Percentiles rank a stretch among this genome's conserved stretches.
Conservation (phyloP, 75 land plant species). For the Pseudotsuga menziesii region DNA sequence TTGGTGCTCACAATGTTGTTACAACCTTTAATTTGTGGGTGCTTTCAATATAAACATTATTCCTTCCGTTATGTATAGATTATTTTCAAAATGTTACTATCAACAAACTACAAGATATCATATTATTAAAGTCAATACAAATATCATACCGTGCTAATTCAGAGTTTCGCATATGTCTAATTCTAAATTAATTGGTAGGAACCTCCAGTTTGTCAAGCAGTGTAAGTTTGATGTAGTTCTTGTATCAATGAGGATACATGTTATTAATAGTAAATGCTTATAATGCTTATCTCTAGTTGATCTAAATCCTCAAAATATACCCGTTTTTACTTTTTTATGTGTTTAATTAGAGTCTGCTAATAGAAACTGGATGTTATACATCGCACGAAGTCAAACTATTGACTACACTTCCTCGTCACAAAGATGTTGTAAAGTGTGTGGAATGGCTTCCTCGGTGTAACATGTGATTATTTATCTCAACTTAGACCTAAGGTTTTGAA, state of each 20-base stretch:
- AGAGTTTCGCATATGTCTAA: not conserved
- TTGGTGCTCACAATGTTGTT: conserved; percentile 86
- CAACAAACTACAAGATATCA: not conserved
- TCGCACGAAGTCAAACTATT: conserved; percentile 67
- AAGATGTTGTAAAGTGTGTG: conserved; percentile 84
- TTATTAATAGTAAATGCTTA: not conserved
- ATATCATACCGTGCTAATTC: not conserved
- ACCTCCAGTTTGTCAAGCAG: not conserved
- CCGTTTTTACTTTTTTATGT: not conserved
- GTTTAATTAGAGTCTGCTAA: conserved; percentile 1
- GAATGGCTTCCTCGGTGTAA: conserved; percentile 70
- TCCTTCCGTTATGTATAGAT: not conserved
- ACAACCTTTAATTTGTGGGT: conserved; percentile 89
- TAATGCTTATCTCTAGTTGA: not conserved
- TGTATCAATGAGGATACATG: not conserved
- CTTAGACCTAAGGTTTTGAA: not conserved
- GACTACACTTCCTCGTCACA: conserved; percentile 90
- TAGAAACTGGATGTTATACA: not conserved
- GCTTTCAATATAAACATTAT: not conserved
- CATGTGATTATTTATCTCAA: conserved; percentile 30
- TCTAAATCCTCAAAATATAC: not conserved
- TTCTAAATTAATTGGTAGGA: not conserved
- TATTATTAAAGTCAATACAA: not conserved
- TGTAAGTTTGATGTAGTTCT: not conserved
- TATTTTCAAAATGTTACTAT: not conserved